A percentile compares a stretch with the other conserved stretches of the same genome.
phyloP scores from a whole-genome alignment of 176 grass and related monocot species.

The Secale cereale region DNA sequence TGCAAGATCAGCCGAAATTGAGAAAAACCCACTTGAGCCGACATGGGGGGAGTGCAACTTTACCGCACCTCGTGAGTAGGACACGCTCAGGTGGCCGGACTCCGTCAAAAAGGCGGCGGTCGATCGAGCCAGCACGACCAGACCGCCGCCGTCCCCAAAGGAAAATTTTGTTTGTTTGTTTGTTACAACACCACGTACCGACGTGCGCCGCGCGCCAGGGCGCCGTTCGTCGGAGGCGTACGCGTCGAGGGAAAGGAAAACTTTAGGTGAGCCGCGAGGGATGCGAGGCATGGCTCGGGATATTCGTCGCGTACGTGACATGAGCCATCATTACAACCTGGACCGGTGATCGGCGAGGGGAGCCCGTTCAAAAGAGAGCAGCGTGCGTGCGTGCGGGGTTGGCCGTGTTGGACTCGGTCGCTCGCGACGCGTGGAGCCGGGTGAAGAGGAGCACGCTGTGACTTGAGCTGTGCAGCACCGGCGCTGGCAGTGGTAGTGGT shows the following conservation, averaged over 20 bases:
- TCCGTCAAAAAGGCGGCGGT: constrained; percentile 34
- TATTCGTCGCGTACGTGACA: background rate
- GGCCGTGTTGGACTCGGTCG: constrained; percentile 51
- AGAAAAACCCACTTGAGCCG: constrained; percentile 27
- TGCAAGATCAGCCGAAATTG: constrained; percentile 4
- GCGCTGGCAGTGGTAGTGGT: background rate
- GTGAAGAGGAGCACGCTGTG: background rate
- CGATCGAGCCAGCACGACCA: background rate
- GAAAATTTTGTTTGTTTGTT: background rate
- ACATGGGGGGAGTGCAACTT: constrained; percentile 43
- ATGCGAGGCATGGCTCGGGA: background rate
- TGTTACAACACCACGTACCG: constrained; percentile 31
- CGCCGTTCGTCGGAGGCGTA: background rate
- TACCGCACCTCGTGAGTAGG: constrained; percentile 16
- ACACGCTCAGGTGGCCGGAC: constrained; percentile 12
- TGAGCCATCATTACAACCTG: constrained; percentile 30
- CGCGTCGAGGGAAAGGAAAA: background rate
- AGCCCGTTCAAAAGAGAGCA: constrained; percentile 18
- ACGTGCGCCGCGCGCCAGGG: background rate
- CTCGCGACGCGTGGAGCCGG: background rate
- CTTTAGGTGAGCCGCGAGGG: background rate
- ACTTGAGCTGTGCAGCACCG: too few species aligned
- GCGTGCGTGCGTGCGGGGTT: background rate
- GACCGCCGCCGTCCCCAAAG: background rate
- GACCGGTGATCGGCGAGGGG: background rate